Evolutionary conservation across 1,139 yeast genomes (phyloP), one percentile per base, ranked within the genome.

Genomic region (Wickerhamomyces sp.): DNA sequence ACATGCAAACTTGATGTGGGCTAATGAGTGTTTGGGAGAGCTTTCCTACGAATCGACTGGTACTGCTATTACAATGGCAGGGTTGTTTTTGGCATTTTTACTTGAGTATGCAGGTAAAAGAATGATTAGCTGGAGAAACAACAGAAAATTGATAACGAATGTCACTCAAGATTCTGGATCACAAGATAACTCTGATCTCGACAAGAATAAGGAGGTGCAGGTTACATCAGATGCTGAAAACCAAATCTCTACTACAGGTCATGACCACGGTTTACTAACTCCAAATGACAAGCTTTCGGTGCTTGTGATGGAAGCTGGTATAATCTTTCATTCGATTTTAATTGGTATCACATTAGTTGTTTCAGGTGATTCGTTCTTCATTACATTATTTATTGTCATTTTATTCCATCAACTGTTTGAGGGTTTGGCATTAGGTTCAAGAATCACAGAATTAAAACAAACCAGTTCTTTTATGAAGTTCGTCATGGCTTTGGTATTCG

Each of bases 401-500:
- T 80, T 83, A 3, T 86, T 86, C 73, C 95, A 86, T 62, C 95
- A 86, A 62, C 69, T 81, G 56, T 86, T 86, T 60, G 95, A 86
- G 67, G 95, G 95, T 39, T 68, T 86, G 39, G 95, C 95, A 44
- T 70, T 86, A 46, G 95, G 95, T 31, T 75, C 94, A 4, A 72
- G 95, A 55, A 70, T 87, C 42, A 82, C 94, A 1, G 65, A 72
- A 7, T 57, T 65, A 61, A 18, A 21, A 3, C n/a, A 30, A 2
- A 27, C 42, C 10, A 15, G 9, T 9, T 14, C 25, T 7, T 12
- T 36, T 7, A 16, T 16, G 7, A 46, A 41, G 16, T 7, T 37
- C 3, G 1, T 35, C 7, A 66, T 77, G 43, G 85, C 86, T n/a
- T 27, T 65, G 10, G 77, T 70, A 7, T 86, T 80, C 60, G 80